Evolutionary conservation across 148 eudicot genomes (phyloP).

Genomic region (Camellia granthamiana): DNA sequence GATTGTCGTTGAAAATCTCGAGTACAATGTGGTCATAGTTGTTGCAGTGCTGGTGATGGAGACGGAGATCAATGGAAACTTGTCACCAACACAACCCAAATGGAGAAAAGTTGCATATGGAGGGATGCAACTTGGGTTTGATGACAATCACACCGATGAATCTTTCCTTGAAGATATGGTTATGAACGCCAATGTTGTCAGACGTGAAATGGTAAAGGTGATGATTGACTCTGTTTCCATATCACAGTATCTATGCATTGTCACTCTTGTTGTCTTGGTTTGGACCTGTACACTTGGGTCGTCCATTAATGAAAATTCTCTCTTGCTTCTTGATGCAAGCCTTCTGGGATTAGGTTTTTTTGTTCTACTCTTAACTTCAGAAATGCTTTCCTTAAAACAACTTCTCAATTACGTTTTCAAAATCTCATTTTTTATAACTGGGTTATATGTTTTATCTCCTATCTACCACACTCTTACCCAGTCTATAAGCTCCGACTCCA

Average conservation of each 20-base stretch:
- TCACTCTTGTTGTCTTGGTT: slow-evolving; percentile 81
- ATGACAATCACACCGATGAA: slow-evolving; percentile 81
- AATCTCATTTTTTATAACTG: slow-evolving; percentile 65
- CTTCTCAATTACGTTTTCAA: slow-evolving; percentile 55
- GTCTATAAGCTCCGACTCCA: slow-evolving; percentile 82
- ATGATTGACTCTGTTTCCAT: slow-evolving; percentile 78
- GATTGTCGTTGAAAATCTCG: background rate
- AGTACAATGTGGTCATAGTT: background rate
- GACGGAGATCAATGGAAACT: slow-evolving; percentile 12
- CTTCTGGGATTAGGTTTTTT: slow-evolving; percentile 71
- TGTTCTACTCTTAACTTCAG: slow-evolving; percentile 57
- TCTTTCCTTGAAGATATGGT: slow-evolving; percentile 90
- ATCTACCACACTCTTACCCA: slow-evolving; percentile 90
- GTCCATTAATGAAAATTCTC: slow-evolving; percentile 50
- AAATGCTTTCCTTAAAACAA: slow-evolving; percentile 48
- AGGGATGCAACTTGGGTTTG: slow-evolving; percentile 93
- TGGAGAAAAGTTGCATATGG: slow-evolving; percentile 98
- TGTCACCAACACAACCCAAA: slow-evolving; percentile 29
- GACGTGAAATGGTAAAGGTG: slow-evolving; percentile 66
- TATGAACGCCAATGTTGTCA: slow-evolving; percentile 86
- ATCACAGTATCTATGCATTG: slow-evolving; percentile 83
- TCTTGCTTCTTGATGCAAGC: slow-evolving; percentile 63
- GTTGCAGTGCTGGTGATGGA: slow-evolving; percentile 25
- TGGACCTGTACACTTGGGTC: slow-evolving; percentile 76
- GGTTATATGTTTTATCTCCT: slow-evolving; percentile 70